Base-by-base conservation (phyloP, 805 yeast species). In the Pichia occidentalis region DNA sequence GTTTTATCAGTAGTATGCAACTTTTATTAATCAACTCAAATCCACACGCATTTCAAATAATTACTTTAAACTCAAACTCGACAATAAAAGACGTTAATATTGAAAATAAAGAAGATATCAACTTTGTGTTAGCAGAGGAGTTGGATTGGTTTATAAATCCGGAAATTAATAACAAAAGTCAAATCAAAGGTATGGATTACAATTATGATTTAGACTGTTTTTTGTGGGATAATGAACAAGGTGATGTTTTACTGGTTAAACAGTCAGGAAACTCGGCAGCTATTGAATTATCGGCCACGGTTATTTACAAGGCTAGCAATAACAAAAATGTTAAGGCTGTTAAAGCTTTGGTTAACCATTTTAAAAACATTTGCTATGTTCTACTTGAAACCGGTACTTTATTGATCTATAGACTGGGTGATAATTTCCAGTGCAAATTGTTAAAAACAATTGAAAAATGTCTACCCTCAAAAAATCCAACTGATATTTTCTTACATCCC, bases 361-460 rank as follows among this genome's bases (percentile, higher is more conserved):
- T 64, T 12, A 64, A 67, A 44, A 63, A 67, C 34, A 44, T 65
- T 22, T 53, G 68, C 4, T 67, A 68, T 18, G 53, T 69, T 9
- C 67, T 62, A 5, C 49, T 65, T n/a, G 47, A 49, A 7, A 51
- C 56, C 29, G 71, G 73, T 1, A 49, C 57, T 13, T 36, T 68
- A 10, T 45, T 50, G 23, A 54, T 68, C 11, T 63, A 58, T 49
- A 66, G 62, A 36, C 52, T 71, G 34, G 49, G 51, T 24, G 61
- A 59, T 32, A 59, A 64, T 45, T 39, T 57, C 9, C 45, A 53
- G 5, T 49, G 56, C 19, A 44, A 46, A 5, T 43, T 54, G 16
- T 39, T 68, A 12, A 53, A 64, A 39, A 52, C 47, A 10, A 44
- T 68, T 7, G 49, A 49, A 48, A 71, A 29, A 49, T 68, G 30